These are phyloP conservation scores for Wallacemonas sp. DNA, from an alignment of 208 protist genomes.

Conservation along the genomic window DNA sequence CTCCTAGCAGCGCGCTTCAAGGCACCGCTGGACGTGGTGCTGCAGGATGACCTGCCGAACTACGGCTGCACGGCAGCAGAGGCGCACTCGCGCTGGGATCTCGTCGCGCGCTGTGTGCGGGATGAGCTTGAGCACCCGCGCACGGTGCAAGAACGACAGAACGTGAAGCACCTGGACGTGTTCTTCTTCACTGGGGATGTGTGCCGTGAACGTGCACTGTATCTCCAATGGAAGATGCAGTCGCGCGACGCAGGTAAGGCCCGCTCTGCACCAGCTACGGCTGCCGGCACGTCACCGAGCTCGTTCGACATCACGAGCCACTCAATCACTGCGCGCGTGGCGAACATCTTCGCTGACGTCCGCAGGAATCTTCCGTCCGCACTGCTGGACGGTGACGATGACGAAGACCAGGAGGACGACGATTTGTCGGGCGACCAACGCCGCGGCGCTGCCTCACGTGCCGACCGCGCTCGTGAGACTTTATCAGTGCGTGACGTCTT, in stretches of 20 bases:
- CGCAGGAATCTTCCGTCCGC: constrained; percentile 56
- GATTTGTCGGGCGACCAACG: neutral
- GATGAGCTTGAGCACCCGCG: constrained; percentile 37
- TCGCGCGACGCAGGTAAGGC: neutral
- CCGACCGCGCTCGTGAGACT: neutral
- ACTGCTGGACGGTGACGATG: constrained; percentile 15
- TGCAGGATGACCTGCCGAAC: neutral
- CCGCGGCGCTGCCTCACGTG: neutral
- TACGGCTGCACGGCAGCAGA: neutral
- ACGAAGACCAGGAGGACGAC: constrained; percentile 33
- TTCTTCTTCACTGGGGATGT: constrained; percentile 50
- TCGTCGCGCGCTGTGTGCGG: constrained; percentile 56
- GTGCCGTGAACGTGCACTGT: constrained; percentile 60
- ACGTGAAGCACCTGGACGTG: constrained; percentile 53
- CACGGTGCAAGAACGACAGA: constrained; percentile 47
- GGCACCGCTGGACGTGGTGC: constrained; percentile 38
- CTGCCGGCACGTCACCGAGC: constrained; percentile 1
- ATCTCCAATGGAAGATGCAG: constrained; percentile 56
- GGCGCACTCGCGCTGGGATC: constrained; percentile 41
- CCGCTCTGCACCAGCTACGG: neutral
- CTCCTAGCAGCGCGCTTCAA: constrained; percentile 77
- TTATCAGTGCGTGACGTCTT: constrained; percentile 35
- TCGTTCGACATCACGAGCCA: constrained; percentile 62
- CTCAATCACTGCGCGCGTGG: constrained; percentile 41
- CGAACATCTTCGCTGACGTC: constrained; percentile 48